These are phyloP conservation scores for Teratosphaeria pseudoeucalypti DNA, from an alignment of 2,329 filamentous ascomycete genomes.

Conservation along the genomic window DNA sequence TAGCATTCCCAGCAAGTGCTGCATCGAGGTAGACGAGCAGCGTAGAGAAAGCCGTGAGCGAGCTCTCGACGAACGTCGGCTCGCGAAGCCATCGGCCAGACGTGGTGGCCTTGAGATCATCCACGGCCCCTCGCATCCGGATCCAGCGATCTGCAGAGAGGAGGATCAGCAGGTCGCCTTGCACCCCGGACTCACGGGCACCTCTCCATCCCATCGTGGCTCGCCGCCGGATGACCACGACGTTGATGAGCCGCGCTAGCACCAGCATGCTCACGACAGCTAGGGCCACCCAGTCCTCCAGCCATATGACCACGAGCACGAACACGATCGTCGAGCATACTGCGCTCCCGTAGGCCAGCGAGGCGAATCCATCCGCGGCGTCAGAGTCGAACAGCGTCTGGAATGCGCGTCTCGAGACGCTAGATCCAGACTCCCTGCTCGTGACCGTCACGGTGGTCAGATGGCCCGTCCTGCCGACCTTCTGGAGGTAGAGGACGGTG, in stretches of 20 bases:
- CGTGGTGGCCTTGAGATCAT: slow-evolving; percentile 51
- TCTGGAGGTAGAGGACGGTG: slow-evolving; percentile 41
- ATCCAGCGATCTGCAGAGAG: slow-evolving; percentile 44
- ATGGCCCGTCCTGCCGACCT: slow-evolving; percentile 18
- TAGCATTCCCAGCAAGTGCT: slow-evolving; percentile 46
- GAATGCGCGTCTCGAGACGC: background rate
- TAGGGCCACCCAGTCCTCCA: slow-evolving; percentile 36
- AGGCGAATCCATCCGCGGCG: background rate
- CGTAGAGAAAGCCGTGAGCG: slow-evolving; percentile 44
- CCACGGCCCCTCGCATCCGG: slow-evolving; percentile 42
- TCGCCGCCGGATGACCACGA: slow-evolving; percentile 47
- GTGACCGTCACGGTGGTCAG: slow-evolving; percentile 18
- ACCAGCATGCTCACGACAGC: slow-evolving; percentile 41
- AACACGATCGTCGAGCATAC: slow-evolving; percentile 7
- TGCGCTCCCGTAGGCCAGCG: background rate
- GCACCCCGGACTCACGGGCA: slow-evolving; percentile 25
- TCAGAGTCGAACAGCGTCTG: background rate
- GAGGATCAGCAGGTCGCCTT: slow-evolving; percentile 43
- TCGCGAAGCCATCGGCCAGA: slow-evolving; percentile 46
- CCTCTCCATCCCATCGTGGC: slow-evolving; percentile 28
- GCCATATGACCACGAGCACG: slow-evolving; percentile 2
- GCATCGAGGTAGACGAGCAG: slow-evolving; percentile 49
- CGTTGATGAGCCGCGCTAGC: slow-evolving; percentile 45
- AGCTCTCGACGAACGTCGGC: slow-evolving; percentile 42
- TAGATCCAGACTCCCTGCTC: background rate